Conservation (phyloP, 2,329 filamentous ascomycete species). For the Scedosporium dehoogii region DNA sequence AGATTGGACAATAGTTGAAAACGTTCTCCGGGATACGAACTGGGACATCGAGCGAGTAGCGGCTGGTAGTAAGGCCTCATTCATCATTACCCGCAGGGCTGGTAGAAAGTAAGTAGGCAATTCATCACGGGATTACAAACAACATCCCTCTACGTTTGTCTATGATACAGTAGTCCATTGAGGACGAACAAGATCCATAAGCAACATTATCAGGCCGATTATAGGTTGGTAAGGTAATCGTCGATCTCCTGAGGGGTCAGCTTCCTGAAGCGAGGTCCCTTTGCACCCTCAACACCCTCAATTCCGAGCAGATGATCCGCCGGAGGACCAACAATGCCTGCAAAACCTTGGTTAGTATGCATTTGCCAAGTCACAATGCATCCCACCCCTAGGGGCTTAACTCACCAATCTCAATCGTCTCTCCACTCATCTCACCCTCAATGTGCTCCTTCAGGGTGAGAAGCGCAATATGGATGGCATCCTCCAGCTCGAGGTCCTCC, state of each 20-base stretch:
- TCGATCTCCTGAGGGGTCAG: conserved; percentile 96
- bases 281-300: conserved; percentile 76
- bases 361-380: background rate
- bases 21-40: conserved; percentile 16
- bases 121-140: background rate
- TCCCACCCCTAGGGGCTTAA: conserved; percentile 6
- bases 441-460: conserved; percentile 98
- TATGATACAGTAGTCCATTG: conserved; percentile 27
- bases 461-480: conserved; percentile 95
- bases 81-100: conserved; percentile 22
- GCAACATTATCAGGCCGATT: conserved; percentile 23
- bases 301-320: conserved; percentile 88
- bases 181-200: conserved; percentile 12
- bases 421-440: conserved; percentile 97
- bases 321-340: conserved; percentile 89
- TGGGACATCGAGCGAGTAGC: conserved; percentile 29
- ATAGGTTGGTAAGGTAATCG: conserved; percentile 98
- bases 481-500: conserved; percentile 91
- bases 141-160: conserved; percentile 12
- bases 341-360: conserved; percentile 15
- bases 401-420: conserved; percentile 95
- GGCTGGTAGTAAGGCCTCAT: conserved; percentile 39
- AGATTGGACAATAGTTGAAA: conserved; percentile 25
- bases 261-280: conserved; percentile 84
- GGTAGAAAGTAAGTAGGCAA: background rate